Evolutionary conservation across 1,284 basidiomycete genomes (phyloP).

Genomic region (Athelia psychrophila): DNA sequence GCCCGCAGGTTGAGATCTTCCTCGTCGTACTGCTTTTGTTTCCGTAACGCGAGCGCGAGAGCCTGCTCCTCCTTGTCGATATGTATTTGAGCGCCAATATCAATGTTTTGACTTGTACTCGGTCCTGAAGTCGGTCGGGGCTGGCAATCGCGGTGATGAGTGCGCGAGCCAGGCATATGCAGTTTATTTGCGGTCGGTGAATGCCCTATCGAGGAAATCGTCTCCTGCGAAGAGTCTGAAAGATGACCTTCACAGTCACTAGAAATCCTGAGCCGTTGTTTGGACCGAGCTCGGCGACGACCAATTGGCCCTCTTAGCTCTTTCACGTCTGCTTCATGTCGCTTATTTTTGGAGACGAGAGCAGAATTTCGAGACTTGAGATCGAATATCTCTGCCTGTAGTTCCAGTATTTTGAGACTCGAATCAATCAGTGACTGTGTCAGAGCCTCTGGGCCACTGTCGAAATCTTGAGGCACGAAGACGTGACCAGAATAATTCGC

Average conservation of each 20-base stretch:
- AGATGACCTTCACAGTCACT: no score
- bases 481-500: constrained; percentile 56
- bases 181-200: no score
- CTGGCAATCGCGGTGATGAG: no score
- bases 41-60: constrained; percentile 27
- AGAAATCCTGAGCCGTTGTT: no score
- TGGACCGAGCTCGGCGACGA: no score
- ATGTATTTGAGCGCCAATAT: no score
- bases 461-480: constrained; percentile 32
- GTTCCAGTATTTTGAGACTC: constrained; percentile 41
- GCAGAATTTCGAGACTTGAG: constrained; percentile 27
- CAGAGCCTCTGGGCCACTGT: constrained; percentile 18
- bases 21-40: constrained; percentile 38
- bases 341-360: constrained; percentile 29
- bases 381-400: constrained; percentile 39
- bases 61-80: neutral
- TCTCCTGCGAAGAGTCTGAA: no score
- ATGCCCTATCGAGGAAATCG: no score
- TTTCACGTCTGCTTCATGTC: constrained; percentile 25
- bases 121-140: no score
- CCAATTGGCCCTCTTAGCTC: constrained; percentile 1
- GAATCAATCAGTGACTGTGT: constrained; percentile 39
- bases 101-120: no score
- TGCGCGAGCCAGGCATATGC: no score
- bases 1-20: constrained; percentile 39